Percentiles rank a stretch among this genome's conserved stretches.
These are phyloP conservation scores for Phragmites australis DNA, from an alignment of 176 grass and related monocot species.

Conservation along the genomic window DNA sequence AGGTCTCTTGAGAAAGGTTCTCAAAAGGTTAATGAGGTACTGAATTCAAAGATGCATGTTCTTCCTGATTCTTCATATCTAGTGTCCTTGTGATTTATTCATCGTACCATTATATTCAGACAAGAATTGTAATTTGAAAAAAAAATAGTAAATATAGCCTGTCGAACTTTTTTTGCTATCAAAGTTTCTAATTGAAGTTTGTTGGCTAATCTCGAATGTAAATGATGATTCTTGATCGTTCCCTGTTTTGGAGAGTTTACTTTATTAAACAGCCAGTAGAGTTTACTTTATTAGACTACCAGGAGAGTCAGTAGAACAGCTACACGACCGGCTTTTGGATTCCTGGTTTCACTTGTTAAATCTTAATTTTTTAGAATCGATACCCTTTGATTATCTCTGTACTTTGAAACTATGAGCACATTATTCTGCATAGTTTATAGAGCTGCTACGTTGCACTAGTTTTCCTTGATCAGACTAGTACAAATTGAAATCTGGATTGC, in stretches of 20 bases:
- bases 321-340: neutral
- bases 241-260: neutral
- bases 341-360: slow-evolving; percentile 13
- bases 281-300: slow-evolving; percentile 13
- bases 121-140: neutral
- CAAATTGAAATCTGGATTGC: slow-evolving; percentile 28
- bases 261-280: neutral
- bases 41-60: slow-evolving; percentile 25
- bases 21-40: slow-evolving; percentile 69
- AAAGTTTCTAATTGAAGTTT: slow-evolving; percentile 13
- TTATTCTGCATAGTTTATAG: slow-evolving; percentile 5
- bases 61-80: slow-evolving; percentile 13
- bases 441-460: neutral
- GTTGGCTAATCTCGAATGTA: neutral
- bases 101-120: neutral
- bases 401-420: neutral
- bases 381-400: neutral
- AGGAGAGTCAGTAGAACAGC: neutral
- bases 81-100: slow-evolving; percentile 1
- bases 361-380: neutral
- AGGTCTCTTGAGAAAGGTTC: slow-evolving; percentile 80
- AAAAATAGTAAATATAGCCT: slow-evolving; percentile 12
- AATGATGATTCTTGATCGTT: slow-evolving; percentile 17
- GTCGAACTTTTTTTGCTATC: neutral
- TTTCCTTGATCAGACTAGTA: slow-evolving; percentile 17